A percentile compares a stretch with the other conserved stretches of the same genome.
These are phyloP conservation scores for Trichosphaerium sp. DNA, from an alignment of 78 protist species.

Conservation along the genomic window DNA sequence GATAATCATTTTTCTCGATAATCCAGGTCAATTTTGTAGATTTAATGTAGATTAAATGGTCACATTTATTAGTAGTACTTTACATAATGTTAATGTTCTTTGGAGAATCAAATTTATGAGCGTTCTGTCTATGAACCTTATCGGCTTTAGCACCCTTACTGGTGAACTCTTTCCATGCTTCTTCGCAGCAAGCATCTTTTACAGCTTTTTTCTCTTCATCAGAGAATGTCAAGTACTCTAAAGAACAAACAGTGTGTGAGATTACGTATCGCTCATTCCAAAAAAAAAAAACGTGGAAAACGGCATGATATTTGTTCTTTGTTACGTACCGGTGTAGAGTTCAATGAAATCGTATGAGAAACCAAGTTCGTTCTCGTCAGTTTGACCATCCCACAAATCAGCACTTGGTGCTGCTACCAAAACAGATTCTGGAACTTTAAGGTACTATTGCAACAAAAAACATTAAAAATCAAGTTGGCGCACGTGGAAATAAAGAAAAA, in stretches of 20 bases:
- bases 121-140: constrained; percentile 13
- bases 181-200: not conserved
- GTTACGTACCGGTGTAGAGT: constrained; percentile 29
- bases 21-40: no score
- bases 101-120: constrained; percentile 34
- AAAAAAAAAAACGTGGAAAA: no score
- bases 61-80: no score
- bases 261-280: no score
- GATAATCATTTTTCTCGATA: no score
- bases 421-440: constrained; percentile 30
- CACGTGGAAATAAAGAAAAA: no score
- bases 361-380: constrained; percentile 79
- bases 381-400: constrained; percentile 82
- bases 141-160: constrained; percentile 3
- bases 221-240: not conserved
- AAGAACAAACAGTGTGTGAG: no score
- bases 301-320: no score
- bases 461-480: no score
- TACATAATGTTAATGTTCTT: constrained; percentile 21
- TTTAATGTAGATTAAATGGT: no score
- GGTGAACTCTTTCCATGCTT: not conserved
- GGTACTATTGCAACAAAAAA: no score
- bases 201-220: not conserved
- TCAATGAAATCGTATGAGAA: constrained; percentile 58
- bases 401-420: constrained; percentile 65